phyloP scores from a whole-genome alignment of 192 early-diverging fungal genomes.

The Kickxella alabastrina region DNA sequence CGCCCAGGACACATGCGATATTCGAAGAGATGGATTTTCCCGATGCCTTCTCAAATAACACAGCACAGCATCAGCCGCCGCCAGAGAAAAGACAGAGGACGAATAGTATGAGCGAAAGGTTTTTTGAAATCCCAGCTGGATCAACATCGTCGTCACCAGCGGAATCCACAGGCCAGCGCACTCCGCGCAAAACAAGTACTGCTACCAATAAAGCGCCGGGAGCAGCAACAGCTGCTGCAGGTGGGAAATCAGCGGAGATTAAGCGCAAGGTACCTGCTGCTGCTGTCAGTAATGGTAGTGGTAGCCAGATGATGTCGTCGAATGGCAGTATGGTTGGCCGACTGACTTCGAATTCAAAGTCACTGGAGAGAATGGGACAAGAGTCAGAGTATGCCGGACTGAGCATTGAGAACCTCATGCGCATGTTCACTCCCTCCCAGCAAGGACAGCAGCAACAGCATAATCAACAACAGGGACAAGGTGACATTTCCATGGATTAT shows the following conservation, averaged over 20 bases:
- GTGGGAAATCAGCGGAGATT: too few relatives aligned
- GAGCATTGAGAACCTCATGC: conserved; percentile 25
- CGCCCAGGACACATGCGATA: conserved; percentile 16
- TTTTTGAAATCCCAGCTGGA: neutral
- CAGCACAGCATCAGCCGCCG: conserved; percentile 11
- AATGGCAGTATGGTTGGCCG: conserved; percentile 2
- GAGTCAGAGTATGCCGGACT: conserved; percentile 18
- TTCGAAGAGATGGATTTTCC: conserved; percentile 40
- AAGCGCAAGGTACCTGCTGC: too few relatives aligned
- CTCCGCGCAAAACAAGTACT: neutral
- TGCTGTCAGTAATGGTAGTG: too few relatives aligned
- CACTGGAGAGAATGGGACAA: conserved; percentile 29
- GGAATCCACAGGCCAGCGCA: neutral
- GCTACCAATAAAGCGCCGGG: conserved; percentile 6
- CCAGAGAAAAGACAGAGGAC: conserved; percentile 28
- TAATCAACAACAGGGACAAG: too few relatives aligned
- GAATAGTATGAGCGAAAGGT: neutral
- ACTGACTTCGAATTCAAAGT: conserved; percentile 19
- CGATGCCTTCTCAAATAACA: conserved; percentile 12
- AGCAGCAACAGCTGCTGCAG: conserved; percentile 2
- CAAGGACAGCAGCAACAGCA: neutral
- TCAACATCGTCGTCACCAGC: conserved; percentile 9
- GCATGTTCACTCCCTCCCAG: conserved; percentile 7
- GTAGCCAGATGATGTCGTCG: too few relatives aligned
- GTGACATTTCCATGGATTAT: too few relatives aligned